These are phyloP conservation scores for Pichia sp. DNA, from an alignment of 1,139 yeast species.

Conservation along the genomic window DNA sequence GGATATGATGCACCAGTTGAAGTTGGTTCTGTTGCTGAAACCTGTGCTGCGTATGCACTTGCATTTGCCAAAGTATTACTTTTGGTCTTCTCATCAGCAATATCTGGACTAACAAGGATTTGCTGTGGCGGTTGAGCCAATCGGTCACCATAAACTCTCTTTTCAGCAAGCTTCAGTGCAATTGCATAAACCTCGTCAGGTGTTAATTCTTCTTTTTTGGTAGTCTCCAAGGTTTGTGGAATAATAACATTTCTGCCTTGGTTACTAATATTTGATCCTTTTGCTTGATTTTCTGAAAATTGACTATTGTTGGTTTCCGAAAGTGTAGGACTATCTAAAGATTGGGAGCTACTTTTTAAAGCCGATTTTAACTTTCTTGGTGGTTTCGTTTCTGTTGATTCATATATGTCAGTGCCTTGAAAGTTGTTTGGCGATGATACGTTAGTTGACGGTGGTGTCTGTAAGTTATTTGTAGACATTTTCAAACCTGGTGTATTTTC, in stretches of 20 bases:
- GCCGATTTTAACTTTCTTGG: constrained; percentile 5
- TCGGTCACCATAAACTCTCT: constrained; percentile 28
- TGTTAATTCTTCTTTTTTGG: constrained; percentile 14
- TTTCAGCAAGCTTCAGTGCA: constrained; percentile 28
- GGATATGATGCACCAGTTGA: constrained; percentile 2
- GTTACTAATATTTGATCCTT: background rate
- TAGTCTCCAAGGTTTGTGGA: background rate
- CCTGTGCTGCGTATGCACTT: background rate
- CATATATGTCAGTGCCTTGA: background rate
- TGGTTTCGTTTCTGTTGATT: background rate
- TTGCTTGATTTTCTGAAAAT: background rate
- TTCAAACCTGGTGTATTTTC: background rate
- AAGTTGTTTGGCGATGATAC: background rate
- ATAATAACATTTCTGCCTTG: background rate
- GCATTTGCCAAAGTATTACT: constrained; percentile 18
- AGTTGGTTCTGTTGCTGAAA: background rate
- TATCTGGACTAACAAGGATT: constrained; percentile 1
- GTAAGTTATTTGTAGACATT: background rate
- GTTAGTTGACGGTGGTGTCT: background rate
- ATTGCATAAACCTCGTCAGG: constrained; percentile 28
- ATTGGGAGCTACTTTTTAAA: constrained; percentile 6
- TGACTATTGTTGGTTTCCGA: background rate
- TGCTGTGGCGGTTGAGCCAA: background rate
- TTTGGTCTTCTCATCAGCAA: constrained; percentile 23
- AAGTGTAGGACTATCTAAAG: constrained; percentile 1